Evolutionary conservation across 441 rosid genomes (phyloP), one percentile per base, ranked within the genome.

Genomic region (Jatropha podagrica): DNA sequence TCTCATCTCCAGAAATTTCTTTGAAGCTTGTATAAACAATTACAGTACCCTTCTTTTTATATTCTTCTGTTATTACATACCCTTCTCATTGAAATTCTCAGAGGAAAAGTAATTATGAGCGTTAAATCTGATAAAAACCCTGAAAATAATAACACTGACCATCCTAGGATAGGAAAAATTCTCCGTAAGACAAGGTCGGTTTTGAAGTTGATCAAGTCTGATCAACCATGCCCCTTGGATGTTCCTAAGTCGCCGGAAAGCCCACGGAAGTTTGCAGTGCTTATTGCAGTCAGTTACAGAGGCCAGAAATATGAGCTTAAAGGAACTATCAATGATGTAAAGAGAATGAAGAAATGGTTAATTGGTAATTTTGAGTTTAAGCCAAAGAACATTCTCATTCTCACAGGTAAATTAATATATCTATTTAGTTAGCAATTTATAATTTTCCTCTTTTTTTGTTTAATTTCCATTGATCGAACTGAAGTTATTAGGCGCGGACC

Each of bases 281-380:
- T 86, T 61, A 81, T 84, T n/a, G 83, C 74, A 7, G 84, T 81
- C 23, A 78, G 68, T 65, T 84, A 88, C 76, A 74, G 77, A 68
- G 79, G 69, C 42, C 76, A 69, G 78, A 86, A 81, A 78, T 80
- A 82, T 71, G 80, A 75, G 75, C 87, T 86, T 17, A 82, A 80
- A 60, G 92, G 90, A 69, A 83, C 88, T 14, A 46, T 84, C 75
- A 86, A 85, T 69, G 88, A 89, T 76, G 89, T 84, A 26, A 76
- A 63, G 63, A 74, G 58, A 69, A 81, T 87, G 83, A 85, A 73
- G 65, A n/a, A 49, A 1, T 71, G 86, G 77, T 78, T 88, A 81
- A 76, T 79, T 2, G 7, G 0, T 1, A 18, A 23, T 3, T 84
- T 80, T 41, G 68, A 5, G 1, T 87, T 76, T 71, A 40, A n/a